Conservation (phyloP, 495 filamentous ascomycete species). For the Bacidia rubella region DNA sequence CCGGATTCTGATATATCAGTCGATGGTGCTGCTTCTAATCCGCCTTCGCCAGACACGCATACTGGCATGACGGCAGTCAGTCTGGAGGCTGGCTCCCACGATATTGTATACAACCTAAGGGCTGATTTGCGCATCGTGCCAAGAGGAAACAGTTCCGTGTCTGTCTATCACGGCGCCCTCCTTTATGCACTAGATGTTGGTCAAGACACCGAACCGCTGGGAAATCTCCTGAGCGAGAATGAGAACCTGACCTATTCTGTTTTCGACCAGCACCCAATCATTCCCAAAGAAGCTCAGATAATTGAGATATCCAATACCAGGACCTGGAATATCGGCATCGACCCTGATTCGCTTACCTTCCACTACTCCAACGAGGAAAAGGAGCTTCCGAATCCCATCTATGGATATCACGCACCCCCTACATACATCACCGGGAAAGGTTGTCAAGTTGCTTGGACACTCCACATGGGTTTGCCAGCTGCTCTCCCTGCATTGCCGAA, state of each 20-base stretch:
- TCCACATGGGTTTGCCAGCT: constrained; percentile 32
- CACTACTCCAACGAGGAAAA: constrained; percentile 15
- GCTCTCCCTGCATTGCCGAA: constrained; percentile 27
- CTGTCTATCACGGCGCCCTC: constrained; percentile 40
- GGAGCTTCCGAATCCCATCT: constrained; percentile 34
- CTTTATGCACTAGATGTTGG: constrained; percentile 39
- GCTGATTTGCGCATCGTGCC: constrained; percentile 20
- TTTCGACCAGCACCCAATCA: not conserved
- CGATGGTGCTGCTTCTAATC: constrained; percentile 6
- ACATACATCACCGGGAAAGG: constrained; percentile 34
- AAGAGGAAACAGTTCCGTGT: constrained; percentile 39
- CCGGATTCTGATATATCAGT: constrained; percentile 5
- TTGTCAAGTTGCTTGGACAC: constrained; percentile 41
- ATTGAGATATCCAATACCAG: constrained; percentile 25
- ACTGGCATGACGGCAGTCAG: constrained; percentile 20
- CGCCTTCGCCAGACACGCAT: constrained; percentile 14
- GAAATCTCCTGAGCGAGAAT: not conserved
- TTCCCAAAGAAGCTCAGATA: constrained; percentile 26
- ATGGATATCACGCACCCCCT: constrained; percentile 34
- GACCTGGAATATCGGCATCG: constrained; percentile 38
- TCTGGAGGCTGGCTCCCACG: constrained; percentile 15
- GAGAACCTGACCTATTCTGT: constrained; percentile 16
- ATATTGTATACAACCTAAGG: constrained; percentile 17
- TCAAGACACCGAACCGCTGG: constrained; percentile 18
- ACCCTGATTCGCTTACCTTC: constrained; percentile 27